These are phyloP conservation scores for Drechslera avenae DNA, from an alignment of 2,329 filamentous ascomycete genomes.

Conservation along the genomic window DNA sequence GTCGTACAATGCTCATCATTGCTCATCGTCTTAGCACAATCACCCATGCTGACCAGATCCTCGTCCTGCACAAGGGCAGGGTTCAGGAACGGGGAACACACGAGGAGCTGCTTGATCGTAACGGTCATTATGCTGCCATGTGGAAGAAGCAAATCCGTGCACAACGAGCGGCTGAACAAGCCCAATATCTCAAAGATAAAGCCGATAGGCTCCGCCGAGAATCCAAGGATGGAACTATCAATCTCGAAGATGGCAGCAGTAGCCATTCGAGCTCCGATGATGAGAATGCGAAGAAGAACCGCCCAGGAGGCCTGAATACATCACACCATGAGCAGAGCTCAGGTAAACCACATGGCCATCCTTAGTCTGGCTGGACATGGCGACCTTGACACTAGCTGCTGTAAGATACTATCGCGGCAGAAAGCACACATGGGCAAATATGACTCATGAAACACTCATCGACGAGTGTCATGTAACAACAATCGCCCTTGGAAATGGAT, in stretches of 20 bases:
- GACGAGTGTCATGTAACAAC: not conserved
- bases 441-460: not conserved
- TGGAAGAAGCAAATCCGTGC: conserved; percentile 60
- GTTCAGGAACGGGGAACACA: conserved; percentile 60
- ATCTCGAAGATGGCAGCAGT: conserved; percentile 47
- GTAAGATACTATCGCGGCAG: not conserved
- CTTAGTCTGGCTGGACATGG: conserved; percentile 20
- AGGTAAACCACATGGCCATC: conserved; percentile 37
- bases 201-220: conserved; percentile 56
- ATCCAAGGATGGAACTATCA: conserved; percentile 51
- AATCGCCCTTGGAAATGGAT: not conserved
- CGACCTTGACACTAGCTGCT: not conserved
- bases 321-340: conserved; percentile 20
- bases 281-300: conserved; percentile 36
- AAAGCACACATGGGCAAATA: not conserved
- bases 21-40: conserved; percentile 70
- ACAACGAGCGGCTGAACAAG: conserved; percentile 57
- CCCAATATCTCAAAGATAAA: conserved; percentile 56
- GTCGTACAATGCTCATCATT: conserved; percentile 92
- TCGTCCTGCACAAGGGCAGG: conserved; percentile 59
- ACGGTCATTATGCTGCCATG: conserved; percentile 55
- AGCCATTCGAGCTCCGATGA: conserved; percentile 45
- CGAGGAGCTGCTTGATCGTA: conserved; percentile 55
- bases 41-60: conserved; percentile 61
- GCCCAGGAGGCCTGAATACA: conserved; percentile 13